These are phyloP conservation scores for Amanita brunnescens DNA, from an alignment of 768 basidiomycete genomes.

Conservation along the genomic window DNA sequence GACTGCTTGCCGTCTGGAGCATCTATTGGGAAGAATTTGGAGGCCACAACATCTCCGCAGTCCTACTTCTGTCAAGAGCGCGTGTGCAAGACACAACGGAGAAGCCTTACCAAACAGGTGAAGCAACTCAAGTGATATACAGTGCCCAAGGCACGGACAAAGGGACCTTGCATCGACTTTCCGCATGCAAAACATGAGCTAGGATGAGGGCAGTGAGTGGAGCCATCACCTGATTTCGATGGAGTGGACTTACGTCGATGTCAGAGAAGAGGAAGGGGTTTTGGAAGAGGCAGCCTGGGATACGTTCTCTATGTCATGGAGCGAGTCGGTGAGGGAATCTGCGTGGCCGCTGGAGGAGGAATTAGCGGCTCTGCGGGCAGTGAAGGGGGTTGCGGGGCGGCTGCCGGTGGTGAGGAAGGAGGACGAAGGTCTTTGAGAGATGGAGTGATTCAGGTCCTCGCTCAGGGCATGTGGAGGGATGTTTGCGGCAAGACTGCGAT, in stretches of 20 bases:
- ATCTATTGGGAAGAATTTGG: constrained; percentile 98
- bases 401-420: constrained; percentile 26
- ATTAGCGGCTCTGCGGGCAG: constrained; percentile 37
- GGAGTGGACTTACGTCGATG: constrained; percentile 46
- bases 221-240: background rate
- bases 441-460: constrained; percentile 60
- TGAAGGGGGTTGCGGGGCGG: constrained; percentile 53
- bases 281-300: constrained; percentile 31
- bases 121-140: constrained; percentile 98
- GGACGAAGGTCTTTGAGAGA: constrained; percentile 8
- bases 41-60: constrained; percentile 92
- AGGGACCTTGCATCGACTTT: constrained; percentile 86
- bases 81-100: background rate
- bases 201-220: constrained; percentile 8
- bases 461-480: constrained; percentile 48
- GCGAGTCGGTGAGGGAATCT: constrained; percentile 37
- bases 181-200: constrained; percentile 75
- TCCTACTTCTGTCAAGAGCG: constrained; percentile 45
- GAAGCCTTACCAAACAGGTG: constrained; percentile 79
- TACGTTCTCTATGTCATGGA: constrained; percentile 46
- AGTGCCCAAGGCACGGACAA: constrained; percentile 88
- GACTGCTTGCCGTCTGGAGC: constrained; percentile 81
- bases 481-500: constrained; percentile 35
- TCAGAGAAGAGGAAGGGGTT: constrained; percentile 42
- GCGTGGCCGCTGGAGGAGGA: too few species aligned